Conservation (phyloP, 805 yeast genomes). For the Suhomyces xylopsoci region DNA sequence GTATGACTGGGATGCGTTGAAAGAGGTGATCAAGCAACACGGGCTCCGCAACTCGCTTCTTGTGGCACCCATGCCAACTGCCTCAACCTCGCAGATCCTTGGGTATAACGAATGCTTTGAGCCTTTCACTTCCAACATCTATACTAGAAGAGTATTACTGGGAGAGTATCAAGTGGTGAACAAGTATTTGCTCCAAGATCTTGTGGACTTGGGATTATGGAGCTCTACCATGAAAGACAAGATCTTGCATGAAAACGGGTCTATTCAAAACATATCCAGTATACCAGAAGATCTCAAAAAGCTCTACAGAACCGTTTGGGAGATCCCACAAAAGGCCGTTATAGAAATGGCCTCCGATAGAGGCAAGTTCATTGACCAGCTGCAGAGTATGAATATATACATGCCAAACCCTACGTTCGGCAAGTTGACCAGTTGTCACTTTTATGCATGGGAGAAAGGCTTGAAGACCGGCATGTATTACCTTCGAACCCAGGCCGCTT, state of each 20-base stretch:
- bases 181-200: slow-evolving; percentile 55
- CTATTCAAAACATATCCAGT: slow-evolving; percentile 53
- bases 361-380: slow-evolving; percentile 82
- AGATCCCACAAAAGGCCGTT: slow-evolving; percentile 54
- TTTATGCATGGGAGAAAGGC: slow-evolving; percentile 98
- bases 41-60: slow-evolving; percentile 59
- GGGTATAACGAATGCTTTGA: slow-evolving; percentile 64
- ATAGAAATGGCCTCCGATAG: slow-evolving; percentile 47
- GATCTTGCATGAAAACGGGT: slow-evolving; percentile 56
- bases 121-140: slow-evolving; percentile 61
- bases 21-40: slow-evolving; percentile 44
- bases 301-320: slow-evolving; percentile 61
- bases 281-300: slow-evolving; percentile 54
- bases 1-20: slow-evolving; percentile 53
- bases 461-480: slow-evolving; percentile 98
- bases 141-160: slow-evolving; percentile 59
- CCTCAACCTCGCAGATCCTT: slow-evolving; percentile 62
- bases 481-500: slow-evolving; percentile 78
- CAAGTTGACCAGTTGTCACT: slow-evolving; percentile 95
- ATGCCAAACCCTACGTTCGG: slow-evolving; percentile 92
- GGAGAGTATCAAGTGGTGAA: slow-evolving; percentile 65
- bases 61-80: slow-evolving; percentile 67
- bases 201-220: slow-evolving; percentile 59
- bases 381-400: slow-evolving; percentile 89
- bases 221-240: slow-evolving; percentile 54